Evolutionary conservation across 345 rosid species (phyloP).

Genomic region (Populus euphratica): DNA sequence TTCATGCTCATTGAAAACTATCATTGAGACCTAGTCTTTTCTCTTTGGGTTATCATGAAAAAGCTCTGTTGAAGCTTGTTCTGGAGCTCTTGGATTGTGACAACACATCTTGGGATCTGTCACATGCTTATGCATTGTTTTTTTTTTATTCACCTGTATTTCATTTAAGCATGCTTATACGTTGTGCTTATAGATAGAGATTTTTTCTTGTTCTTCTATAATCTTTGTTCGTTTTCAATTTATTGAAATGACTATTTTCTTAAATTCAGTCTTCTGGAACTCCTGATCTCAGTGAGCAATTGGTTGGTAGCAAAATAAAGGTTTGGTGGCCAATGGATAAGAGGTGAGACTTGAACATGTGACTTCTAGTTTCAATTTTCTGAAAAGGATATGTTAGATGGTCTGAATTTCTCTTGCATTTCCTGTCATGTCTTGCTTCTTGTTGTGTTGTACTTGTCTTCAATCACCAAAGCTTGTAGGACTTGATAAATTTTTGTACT

Average conservation of each 20-base stretch:
- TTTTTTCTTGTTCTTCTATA: background rate
- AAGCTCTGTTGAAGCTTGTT: background rate
- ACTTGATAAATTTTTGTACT: background rate
- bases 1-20: background rate
- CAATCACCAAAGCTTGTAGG: background rate
- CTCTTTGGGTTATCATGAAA: background rate
- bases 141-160: background rate
- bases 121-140: background rate
- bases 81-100: background rate
- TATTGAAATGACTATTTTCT: background rate
- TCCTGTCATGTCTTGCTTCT: slow-evolving; percentile 5
- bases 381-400: background rate
- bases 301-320: slow-evolving; percentile 51
- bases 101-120: background rate
- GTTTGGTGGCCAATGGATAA: slow-evolving; percentile 76
- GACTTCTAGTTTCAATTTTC: slow-evolving; percentile 4
- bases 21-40: background rate
- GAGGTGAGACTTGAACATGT: slow-evolving; percentile 37
- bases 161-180: background rate
- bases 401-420: background rate
- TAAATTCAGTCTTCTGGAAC: slow-evolving; percentile 36
- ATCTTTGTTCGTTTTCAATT: background rate
- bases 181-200: background rate
- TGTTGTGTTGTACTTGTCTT: background rate
- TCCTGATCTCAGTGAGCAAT: slow-evolving; percentile 31